Evolutionary conservation across 805 yeast species (phyloP).

Genomic region (Clavispora asparagi): DNA sequence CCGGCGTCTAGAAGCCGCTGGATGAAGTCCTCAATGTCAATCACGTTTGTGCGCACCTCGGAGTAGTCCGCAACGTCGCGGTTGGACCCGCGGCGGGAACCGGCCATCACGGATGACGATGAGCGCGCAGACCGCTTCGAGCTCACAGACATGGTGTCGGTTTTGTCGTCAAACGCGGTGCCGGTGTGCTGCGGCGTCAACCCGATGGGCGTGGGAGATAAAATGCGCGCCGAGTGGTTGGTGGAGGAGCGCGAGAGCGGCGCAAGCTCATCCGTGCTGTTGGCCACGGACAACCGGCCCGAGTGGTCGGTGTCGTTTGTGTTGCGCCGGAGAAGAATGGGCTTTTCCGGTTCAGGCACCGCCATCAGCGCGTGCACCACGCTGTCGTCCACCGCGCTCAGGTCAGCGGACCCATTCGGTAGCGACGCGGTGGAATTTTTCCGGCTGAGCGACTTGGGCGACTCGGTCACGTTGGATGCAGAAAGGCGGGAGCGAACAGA

Average conservation of each 20-base stretch:
- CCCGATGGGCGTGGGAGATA: slow-evolving; percentile 3
- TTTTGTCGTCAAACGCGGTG: slow-evolving; percentile 9
- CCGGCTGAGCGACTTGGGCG: slow-evolving; percentile 28
- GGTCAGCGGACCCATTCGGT: slow-evolving; percentile 7
- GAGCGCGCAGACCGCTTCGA: slow-evolving; percentile 14
- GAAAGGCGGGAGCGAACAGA: slow-evolving; percentile 39
- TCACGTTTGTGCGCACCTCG: slow-evolving; percentile 3
- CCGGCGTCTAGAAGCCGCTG: slow-evolving; percentile 94
- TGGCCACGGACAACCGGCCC: slow-evolving; percentile 5
- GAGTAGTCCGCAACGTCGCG: background rate
- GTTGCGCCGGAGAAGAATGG: slow-evolving; percentile 57
- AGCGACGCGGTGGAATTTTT: slow-evolving; percentile 23
- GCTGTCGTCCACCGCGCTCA: slow-evolving; percentile 33
- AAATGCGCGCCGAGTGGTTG: slow-evolving; percentile 12
- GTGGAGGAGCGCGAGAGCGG: slow-evolving; percentile 19
- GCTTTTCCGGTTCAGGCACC: slow-evolving; percentile 65
- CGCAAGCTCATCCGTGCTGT: slow-evolving; percentile 13
- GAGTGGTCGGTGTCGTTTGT: slow-evolving; percentile 30
- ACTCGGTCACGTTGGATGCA: slow-evolving; percentile 16
- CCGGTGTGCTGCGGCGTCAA: slow-evolving; percentile 17
- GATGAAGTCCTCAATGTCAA: slow-evolving; percentile 79
- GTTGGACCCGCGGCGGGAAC: slow-evolving; percentile 7
- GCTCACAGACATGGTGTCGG: slow-evolving; percentile 14
- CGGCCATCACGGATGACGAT: slow-evolving; percentile 9
- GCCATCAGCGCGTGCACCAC: slow-evolving; percentile 51